A percentile compares a stretch with the other conserved stretches of the same genome.
Conservation (phyloP, 2,329 filamentous ascomycete species). For the Ascochyta rabiei region DNA sequence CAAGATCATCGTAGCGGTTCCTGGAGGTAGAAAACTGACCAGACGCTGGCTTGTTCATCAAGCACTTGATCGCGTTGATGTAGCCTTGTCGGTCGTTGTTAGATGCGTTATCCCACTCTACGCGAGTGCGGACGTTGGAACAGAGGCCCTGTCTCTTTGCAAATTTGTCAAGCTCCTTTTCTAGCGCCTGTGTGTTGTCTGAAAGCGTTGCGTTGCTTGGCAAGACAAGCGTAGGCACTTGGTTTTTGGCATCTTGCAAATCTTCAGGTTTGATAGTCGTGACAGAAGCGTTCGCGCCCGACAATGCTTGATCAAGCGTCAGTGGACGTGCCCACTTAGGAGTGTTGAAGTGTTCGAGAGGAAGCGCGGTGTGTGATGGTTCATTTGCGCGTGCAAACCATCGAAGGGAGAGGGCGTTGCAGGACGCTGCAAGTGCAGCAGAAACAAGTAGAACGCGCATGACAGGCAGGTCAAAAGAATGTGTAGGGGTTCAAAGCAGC, state of each 20-base stretch:
- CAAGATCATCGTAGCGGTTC: constrained; percentile 43
- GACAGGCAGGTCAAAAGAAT: no score
- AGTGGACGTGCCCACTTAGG: constrained; percentile 9
- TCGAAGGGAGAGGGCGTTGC: constrained; percentile 3
- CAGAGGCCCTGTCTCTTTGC: constrained; percentile 19
- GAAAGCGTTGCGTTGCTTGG: not conserved
- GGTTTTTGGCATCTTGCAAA: not conserved
- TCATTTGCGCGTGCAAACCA: constrained; percentile 1
- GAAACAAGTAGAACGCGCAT: constrained; percentile 3
- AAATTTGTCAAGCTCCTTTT: not conserved
- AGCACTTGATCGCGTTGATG: constrained; percentile 36
- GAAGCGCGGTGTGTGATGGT: not conserved
- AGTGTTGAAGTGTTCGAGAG: constrained; percentile 4
- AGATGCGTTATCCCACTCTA: constrained; percentile 37
- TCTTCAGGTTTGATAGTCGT: constrained; percentile 4
- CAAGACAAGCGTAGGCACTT: constrained; percentile 4
- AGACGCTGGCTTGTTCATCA: constrained; percentile 29
- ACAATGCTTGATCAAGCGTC: constrained; percentile 6
- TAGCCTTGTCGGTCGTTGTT: constrained; percentile 31
- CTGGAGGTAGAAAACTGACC: constrained; percentile 31
- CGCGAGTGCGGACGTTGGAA: constrained; percentile 33
- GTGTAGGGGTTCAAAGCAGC: no score
- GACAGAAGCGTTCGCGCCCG: constrained; percentile 8
- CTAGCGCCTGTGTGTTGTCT: not conserved
- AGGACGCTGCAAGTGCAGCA: constrained; percentile 6